A percentile compares a stretch with the other conserved stretches of the same genome.
These are phyloP conservation scores for Ustilago crameri DNA, from an alignment of 1,284 basidiomycete species.

Conservation along the genomic window DNA sequence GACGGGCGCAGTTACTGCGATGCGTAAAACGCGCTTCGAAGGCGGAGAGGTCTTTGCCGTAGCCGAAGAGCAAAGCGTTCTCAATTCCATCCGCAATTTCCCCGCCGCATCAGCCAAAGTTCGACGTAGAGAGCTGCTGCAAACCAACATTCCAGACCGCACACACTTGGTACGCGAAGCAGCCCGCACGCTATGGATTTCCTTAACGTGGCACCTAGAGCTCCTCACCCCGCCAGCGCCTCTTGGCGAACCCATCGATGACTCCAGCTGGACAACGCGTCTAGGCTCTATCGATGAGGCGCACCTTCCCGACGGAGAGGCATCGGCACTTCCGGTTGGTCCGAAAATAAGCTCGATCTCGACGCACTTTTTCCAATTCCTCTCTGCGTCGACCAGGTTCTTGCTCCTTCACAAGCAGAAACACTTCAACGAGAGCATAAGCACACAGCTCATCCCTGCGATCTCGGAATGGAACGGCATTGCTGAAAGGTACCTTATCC, in stretches of 20 bases:
- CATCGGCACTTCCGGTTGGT: conserved; percentile 15
- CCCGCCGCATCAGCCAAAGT: not conserved
- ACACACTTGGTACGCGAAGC: conserved; percentile 61
- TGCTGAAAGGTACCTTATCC: conserved; percentile 22
- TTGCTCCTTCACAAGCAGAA: conserved; percentile 13
- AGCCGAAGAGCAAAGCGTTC: conserved; percentile 32
- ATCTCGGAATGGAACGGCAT: conserved; percentile 29
- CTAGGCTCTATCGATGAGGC: conserved; percentile 36
- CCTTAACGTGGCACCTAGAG: conserved; percentile 35
- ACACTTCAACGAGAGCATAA: not conserved
- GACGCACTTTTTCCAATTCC: conserved; percentile 40
- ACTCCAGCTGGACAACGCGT: conserved; percentile 15
- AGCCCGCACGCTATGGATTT: conserved; percentile 51
- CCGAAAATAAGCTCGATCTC: conserved; percentile 23
- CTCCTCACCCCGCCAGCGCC: conserved; percentile 23
- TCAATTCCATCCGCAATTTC: conserved; percentile 15
- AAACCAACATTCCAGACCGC: conserved; percentile 51
- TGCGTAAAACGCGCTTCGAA: conserved; percentile 44
- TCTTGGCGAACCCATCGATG: conserved; percentile 25
- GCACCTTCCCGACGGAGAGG: conserved; percentile 39
- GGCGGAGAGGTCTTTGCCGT: conserved; percentile 45
- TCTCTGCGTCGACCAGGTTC: conserved; percentile 21
- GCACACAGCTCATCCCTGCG: conserved; percentile 8
- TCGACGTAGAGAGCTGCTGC: conserved; percentile 25
- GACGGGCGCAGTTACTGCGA: conserved; percentile 42